These are phyloP conservation scores for Pestalotiopsis sp. DNA, from an alignment of 2,329 filamentous ascomycete genomes.

Conservation along the genomic window DNA sequence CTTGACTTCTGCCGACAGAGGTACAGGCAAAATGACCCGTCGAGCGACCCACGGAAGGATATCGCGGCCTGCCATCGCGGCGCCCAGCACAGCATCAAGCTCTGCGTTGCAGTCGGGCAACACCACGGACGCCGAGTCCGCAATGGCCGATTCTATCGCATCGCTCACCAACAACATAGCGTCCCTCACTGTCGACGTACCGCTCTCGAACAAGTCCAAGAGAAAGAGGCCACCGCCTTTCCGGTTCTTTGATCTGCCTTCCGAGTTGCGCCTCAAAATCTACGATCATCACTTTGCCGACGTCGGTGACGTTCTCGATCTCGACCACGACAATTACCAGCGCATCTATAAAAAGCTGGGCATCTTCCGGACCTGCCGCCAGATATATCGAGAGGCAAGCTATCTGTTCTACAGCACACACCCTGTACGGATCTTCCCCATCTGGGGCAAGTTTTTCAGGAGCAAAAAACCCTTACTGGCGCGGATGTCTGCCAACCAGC, in stretches of 20 bases:
- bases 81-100: constrained; percentile 33
- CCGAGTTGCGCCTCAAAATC: constrained; percentile 69
- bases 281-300: constrained; percentile 65
- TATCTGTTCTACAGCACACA: constrained; percentile 66
- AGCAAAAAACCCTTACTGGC: constrained; percentile 72
- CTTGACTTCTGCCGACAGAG: background rate
- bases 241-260: constrained; percentile 67
- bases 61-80: constrained; percentile 29
- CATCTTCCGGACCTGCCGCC: constrained; percentile 62
- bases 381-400: constrained; percentile 64
- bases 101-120: constrained; percentile 39
- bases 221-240: constrained; percentile 49
- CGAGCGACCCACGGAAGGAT: constrained; percentile 29
- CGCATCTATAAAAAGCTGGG: constrained; percentile 60
- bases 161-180: constrained; percentile 42
- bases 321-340: constrained; percentile 67
- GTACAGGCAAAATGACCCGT: constrained; percentile 23
- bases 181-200: constrained; percentile 43
- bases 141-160: constrained; percentile 31
- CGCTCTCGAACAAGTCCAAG: constrained; percentile 29
- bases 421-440: constrained; percentile 68
- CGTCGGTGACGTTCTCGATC: constrained; percentile 59
- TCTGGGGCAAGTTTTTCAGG: constrained; percentile 68
- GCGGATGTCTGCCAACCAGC: constrained; percentile 63
- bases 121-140: constrained; percentile 39